Evolutionary conservation across 257 asterid genomes (phyloP).

Genomic region (Primulina eburnea): DNA sequence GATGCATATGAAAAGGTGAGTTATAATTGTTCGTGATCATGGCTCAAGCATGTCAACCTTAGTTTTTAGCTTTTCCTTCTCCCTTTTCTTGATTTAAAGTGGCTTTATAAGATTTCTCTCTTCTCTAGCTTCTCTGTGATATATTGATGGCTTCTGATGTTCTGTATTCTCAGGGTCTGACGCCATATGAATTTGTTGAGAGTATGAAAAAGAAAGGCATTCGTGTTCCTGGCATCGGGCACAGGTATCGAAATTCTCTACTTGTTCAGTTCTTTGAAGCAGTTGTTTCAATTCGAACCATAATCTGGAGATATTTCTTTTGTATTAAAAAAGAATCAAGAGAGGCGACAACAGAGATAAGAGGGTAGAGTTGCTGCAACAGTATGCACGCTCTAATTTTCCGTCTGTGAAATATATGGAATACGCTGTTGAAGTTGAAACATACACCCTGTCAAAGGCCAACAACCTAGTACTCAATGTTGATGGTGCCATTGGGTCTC

Average conservation of each 20-base stretch:
- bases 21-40: slow-evolving; percentile 22
- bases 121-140: slow-evolving; percentile 16
- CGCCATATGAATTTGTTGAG: slow-evolving; percentile 97
- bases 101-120: slow-evolving; percentile 6
- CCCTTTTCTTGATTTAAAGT: slow-evolving; percentile 7
- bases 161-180: slow-evolving; percentile 55
- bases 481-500: slow-evolving; percentile 97
- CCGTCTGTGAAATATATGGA: slow-evolving; percentile 99
- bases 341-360: slow-evolving; percentile 98
- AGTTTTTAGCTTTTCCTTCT: neutral
- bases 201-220: slow-evolving; percentile 99
- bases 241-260: slow-evolving; percentile 57
- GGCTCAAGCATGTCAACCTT: slow-evolving; percentile 8
- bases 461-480: slow-evolving; percentile 94
- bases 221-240: slow-evolving; percentile 99
- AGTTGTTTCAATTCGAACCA: slow-evolving; percentile 16
- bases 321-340: slow-evolving; percentile 62
- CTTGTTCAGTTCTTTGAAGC: neutral
- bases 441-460: slow-evolving; percentile 90
- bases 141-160: slow-evolving; percentile 7
- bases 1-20: slow-evolving; percentile 93
- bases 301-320: slow-evolving; percentile 22
- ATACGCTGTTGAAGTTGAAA: slow-evolving; percentile 94
- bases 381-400: slow-evolving; percentile 77
- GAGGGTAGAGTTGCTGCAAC: slow-evolving; percentile 89